These are phyloP conservation scores for Populus hybrid DNA, from an alignment of 441 rosid genomes.

Conservation along the genomic window DNA sequence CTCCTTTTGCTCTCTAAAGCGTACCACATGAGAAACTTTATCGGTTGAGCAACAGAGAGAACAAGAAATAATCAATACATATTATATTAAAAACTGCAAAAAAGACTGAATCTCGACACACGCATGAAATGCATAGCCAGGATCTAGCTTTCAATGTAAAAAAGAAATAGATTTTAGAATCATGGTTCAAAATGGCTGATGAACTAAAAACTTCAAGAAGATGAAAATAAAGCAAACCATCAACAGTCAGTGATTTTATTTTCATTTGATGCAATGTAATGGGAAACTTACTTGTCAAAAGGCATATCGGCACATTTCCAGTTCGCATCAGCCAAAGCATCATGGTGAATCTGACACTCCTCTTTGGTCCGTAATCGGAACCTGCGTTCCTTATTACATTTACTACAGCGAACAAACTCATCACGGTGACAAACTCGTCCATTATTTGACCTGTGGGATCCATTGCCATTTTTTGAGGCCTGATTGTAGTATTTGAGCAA, in stretches of 20 bases:
- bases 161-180: constrained; percentile 1
- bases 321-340: constrained; percentile 74
- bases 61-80: background rate
- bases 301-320: constrained; percentile 93
- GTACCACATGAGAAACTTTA: background rate
- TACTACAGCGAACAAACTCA: constrained; percentile 82
- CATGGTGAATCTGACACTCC: constrained; percentile 91
- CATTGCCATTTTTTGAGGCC: constrained; percentile 59
- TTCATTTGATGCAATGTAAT: background rate
- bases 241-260: background rate
- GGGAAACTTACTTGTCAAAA: constrained; percentile 73
- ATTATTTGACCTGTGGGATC: constrained; percentile 63
- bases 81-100: background rate
- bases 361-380: constrained; percentile 86
- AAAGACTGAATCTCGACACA: background rate
- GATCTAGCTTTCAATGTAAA: background rate
- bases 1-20: background rate
- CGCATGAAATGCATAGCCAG: background rate
- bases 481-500: constrained; percentile 87
- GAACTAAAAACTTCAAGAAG: background rate
- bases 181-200: background rate
- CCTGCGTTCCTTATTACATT: constrained; percentile 84
- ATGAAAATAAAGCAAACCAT: background rate
- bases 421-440: constrained; percentile 78
- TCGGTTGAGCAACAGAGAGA: background rate